These are phyloP conservation scores for Begonia peltatifolia DNA, from an alignment of 306 rosid species.

Conservation along the genomic window DNA sequence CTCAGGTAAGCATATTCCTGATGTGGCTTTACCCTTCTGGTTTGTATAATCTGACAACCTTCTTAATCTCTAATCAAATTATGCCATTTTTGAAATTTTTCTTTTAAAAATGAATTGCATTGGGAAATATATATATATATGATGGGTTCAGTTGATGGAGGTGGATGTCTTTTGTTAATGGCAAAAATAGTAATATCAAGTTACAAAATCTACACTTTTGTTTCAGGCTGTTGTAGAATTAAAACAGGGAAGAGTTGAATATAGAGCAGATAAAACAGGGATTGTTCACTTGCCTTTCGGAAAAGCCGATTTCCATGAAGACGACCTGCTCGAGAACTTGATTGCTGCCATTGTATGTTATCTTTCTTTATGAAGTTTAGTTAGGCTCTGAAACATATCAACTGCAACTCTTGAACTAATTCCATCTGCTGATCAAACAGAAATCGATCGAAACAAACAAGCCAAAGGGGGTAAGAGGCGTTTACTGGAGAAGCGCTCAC, in stretches of 20 bases:
- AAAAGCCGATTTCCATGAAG: constrained; percentile 69
- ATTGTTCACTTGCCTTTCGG: constrained; percentile 91
- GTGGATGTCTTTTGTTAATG: no score
- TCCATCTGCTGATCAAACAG: constrained; percentile 24
- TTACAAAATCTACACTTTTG: no score
- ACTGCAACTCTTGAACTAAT: no score
- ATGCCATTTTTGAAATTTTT: no score
- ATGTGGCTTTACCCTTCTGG: no score
- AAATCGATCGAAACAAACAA: constrained; percentile 86
- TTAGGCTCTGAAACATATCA: no score
- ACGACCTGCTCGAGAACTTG: constrained; percentile 75
- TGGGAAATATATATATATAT: no score
- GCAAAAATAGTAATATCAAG: no score
- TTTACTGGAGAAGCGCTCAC: constrained; percentile 94
- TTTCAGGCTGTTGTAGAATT: constrained; percentile 88
- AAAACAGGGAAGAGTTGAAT: constrained; percentile 95
- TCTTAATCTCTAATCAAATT: no score
- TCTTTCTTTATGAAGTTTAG: constrained; percentile 1
- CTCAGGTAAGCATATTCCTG: constrained; percentile 41
- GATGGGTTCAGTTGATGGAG: no score
- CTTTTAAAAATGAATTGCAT: no score
- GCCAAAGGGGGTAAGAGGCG: constrained; percentile 92
- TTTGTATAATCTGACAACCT: no score
- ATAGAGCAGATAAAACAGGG: constrained; percentile 95
- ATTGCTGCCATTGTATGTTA: constrained; percentile 66